phyloP scores from a whole-genome alignment of 345 rosid species.

The Eucalyptus cloeziana region DNA sequence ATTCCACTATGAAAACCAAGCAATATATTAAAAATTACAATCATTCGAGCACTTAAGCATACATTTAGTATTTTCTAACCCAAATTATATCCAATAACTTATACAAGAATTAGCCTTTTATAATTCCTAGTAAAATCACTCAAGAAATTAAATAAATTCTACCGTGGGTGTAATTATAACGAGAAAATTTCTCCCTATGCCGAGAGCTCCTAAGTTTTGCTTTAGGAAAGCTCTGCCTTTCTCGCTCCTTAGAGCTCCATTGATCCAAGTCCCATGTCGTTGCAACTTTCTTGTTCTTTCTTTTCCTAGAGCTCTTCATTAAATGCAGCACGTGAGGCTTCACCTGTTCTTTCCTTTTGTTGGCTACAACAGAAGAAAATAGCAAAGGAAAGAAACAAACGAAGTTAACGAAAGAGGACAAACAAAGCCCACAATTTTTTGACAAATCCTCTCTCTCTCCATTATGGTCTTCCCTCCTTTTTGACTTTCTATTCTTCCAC shows the following conservation, averaged over 20 bases:
- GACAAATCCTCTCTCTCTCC: too few species aligned
- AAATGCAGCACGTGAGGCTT: neutral
- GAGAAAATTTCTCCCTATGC: neutral
- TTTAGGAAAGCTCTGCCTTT: neutral
- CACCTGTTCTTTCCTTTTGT: too few species aligned
- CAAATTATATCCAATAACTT: too few species aligned
- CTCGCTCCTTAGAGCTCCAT: neutral
- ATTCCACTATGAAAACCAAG: too few species aligned
- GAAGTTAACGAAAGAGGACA: neutral
- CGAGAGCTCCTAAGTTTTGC: neutral
- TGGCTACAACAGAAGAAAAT: neutral
- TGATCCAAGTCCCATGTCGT: neutral
- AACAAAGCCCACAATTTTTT: too few species aligned
- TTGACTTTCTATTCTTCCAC: too few species aligned
- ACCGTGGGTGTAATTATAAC: neutral
- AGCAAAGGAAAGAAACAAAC: neutral
- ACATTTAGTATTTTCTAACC: rapidly evolving
- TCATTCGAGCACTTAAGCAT: too few species aligned
- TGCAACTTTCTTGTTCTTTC: neutral
- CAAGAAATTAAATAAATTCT: too few species aligned
- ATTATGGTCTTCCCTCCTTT: too few species aligned
- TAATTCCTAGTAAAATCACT: rapidly evolving
- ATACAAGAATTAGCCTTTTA: too few species aligned
- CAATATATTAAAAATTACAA: too few species aligned
- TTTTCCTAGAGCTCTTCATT: neutral